These are phyloP conservation scores for Mycena venus DNA, from an alignment of 768 basidiomycete species.

Conservation along the genomic window DNA sequence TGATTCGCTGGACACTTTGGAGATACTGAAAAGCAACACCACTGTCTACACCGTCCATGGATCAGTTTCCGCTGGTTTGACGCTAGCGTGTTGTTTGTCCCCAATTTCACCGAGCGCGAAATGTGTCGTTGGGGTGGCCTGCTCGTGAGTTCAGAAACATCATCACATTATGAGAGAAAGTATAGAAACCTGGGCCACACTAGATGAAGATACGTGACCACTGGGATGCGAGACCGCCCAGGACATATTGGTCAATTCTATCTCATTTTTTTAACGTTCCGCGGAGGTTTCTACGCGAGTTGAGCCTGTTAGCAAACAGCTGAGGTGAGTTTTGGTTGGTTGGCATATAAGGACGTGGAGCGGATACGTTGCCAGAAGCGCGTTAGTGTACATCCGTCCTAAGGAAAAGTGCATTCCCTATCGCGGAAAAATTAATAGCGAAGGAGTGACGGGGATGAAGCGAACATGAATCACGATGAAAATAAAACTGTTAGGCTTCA, in stretches of 20 bases:
- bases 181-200: neutral
- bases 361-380: neutral
- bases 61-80: neutral
- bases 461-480: neutral
- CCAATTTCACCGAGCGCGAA: neutral
- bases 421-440: neutral
- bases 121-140: neutral
- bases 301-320: neutral
- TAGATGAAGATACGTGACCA: neutral
- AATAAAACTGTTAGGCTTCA: neutral
- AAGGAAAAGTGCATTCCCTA: neutral
- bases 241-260: neutral
- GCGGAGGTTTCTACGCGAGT: neutral
- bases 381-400: neutral
- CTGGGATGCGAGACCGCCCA: neutral
- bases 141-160: neutral
- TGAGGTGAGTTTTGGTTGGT: neutral
- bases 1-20: too few relatives aligned
- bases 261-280: neutral
- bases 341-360: neutral
- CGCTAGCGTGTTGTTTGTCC: neutral
- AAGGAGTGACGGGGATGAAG: neutral
- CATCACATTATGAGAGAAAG: neutral
- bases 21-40: too few relatives aligned
- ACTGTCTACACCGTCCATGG: neutral